phyloP scores from a whole-genome alignment of 2,329 filamentous ascomycete genomes.

The Xylariaceae sp. region DNA sequence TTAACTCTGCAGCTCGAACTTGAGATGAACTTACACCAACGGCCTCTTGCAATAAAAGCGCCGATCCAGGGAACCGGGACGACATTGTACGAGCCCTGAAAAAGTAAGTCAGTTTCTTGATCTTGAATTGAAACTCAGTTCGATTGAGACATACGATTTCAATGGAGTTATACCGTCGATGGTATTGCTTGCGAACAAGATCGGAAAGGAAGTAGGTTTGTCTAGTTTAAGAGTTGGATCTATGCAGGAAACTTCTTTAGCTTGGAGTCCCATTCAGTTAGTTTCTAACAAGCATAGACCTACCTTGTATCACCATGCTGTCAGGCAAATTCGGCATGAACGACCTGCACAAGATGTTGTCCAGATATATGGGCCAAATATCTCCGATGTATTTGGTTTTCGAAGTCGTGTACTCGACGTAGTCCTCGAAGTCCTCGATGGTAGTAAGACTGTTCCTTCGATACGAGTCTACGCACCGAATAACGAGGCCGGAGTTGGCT shows the following conservation, averaged over 20 bases:
- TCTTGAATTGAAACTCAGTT: not conserved
- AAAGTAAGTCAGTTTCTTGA: constrained; percentile 10
- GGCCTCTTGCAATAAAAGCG: constrained; percentile 30
- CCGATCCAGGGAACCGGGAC: constrained; percentile 29
- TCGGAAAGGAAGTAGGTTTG: constrained; percentile 31
- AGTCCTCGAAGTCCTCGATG: constrained; percentile 25
- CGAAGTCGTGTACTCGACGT: constrained; percentile 22
- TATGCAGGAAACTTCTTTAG: constrained; percentile 17
- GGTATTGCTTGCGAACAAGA: constrained; percentile 38
- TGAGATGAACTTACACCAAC: constrained; percentile 29
- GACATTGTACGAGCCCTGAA: constrained; percentile 26
- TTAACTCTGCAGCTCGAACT: constrained; percentile 1
- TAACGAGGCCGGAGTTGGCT: constrained; percentile 20
- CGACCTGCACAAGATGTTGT: constrained; percentile 25
- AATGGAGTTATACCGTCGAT: constrained; percentile 37
- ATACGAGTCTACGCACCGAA: constrained; percentile 30
- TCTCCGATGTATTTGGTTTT: constrained; percentile 32
- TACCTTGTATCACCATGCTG: constrained; percentile 27
- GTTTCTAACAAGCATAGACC: too few species aligned
- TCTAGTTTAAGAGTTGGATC: constrained; percentile 19
- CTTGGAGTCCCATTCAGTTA: constrained; percentile 2
- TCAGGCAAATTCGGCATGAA: constrained; percentile 25
- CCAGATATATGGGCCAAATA: constrained; percentile 25
- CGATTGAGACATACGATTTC: constrained; percentile 25
- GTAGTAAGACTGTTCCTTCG: constrained; percentile 26